Conservation (phyloP, 305 asterid genomes). For the Fraxinus latifolia region DNA sequence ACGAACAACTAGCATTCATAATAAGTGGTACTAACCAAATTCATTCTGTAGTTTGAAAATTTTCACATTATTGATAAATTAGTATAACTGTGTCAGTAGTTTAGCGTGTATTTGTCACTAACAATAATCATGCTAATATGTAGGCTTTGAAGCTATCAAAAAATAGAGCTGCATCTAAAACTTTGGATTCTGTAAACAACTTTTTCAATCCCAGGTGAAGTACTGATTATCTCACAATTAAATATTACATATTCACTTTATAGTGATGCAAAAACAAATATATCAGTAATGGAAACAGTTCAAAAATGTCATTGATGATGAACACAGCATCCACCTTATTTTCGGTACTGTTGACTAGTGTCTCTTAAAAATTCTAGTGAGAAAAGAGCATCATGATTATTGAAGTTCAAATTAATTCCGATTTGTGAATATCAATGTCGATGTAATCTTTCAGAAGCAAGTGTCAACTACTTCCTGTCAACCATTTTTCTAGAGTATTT, state of each 20-base stretch:
- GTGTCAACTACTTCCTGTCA: neutral
- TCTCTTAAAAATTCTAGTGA: neutral
- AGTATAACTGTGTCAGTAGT: neutral
- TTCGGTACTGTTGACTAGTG: neutral
- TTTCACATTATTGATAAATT: neutral
- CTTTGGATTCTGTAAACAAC: slow-evolving; percentile 2
- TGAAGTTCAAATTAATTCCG: neutral
- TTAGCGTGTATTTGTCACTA: neutral
- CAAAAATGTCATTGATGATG: neutral
- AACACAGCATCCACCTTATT: neutral
- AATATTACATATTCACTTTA: neutral
- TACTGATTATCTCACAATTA: neutral
- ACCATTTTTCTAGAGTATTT: neutral
- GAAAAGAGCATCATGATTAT: neutral
- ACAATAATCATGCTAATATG: neutral
- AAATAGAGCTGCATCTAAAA: neutral
- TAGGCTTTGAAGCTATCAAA: neutral
- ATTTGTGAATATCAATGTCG: neutral
- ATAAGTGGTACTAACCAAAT: slow-evolving; percentile 5
- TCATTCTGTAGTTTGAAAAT: neutral
- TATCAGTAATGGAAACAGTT: neutral
- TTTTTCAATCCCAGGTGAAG: neutral
- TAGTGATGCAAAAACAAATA: neutral
- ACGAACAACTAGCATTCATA: slow-evolving; percentile 7
- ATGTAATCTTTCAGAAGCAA: neutral